phyloP scores from a whole-genome alignment of 148 eudicot species.

The Vaccinium corymbosum region DNA sequence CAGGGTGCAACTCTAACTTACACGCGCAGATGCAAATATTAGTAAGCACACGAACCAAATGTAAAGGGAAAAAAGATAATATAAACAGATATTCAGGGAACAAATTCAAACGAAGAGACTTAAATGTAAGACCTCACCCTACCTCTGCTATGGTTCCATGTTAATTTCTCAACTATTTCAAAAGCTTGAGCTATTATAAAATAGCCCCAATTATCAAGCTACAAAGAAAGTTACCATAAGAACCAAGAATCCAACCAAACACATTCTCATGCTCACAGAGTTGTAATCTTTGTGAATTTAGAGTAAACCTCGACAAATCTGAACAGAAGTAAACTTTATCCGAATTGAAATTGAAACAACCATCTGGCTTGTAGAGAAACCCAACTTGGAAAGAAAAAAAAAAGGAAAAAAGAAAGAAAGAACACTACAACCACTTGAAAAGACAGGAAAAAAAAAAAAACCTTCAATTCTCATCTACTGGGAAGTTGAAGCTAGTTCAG shows the following conservation, averaged over 20 bases:
- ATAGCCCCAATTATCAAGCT: background rate
- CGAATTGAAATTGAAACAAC: background rate
- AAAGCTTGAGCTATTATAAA: background rate
- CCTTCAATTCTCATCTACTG: constrained; percentile 3
- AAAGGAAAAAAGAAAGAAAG: background rate
- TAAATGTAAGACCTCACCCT: background rate
- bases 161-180: background rate
- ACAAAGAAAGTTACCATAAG: background rate
- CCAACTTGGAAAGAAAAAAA: background rate
- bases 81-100: background rate
- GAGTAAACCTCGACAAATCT: background rate
- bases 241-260: background rate
- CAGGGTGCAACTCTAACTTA: background rate
- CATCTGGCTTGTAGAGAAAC: background rate
- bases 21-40: background rate
- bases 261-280: too few species aligned
- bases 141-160: background rate
- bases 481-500: constrained; percentile 18
- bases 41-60: background rate
- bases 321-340: background rate
- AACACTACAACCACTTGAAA: background rate
- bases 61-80: background rate
- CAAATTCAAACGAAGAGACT: background rate
- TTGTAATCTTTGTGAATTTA: background rate
- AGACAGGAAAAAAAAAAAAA: background rate